A percentile compares a stretch with the other conserved stretches of the same genome.
phyloP scores from a whole-genome alignment of 805 yeast species.

The Lachancea nothofagi region DNA sequence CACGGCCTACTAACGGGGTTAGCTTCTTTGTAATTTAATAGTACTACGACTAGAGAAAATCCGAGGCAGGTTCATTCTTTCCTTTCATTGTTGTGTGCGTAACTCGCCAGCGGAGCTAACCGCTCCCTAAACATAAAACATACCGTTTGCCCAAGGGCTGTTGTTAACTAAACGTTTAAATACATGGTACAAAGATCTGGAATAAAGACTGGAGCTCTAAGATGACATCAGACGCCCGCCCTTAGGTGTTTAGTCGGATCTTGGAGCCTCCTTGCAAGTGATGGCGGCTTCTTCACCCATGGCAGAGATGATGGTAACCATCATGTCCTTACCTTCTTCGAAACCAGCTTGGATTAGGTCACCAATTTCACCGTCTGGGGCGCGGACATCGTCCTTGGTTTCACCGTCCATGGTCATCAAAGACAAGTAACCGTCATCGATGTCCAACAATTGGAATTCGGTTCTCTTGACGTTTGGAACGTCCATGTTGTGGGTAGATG shows the following conservation, averaged over 20 bases:
- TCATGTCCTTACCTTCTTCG: slow-evolving; percentile 96
- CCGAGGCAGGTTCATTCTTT: too few relatives aligned
- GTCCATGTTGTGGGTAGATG: slow-evolving; percentile 99
- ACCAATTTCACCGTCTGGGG: slow-evolving; percentile 98
- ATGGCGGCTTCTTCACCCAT: slow-evolving; percentile 99
- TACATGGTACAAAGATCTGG: slow-evolving; percentile 12
- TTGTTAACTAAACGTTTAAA: slow-evolving; percentile 10
- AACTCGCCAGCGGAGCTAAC: too few relatives aligned
- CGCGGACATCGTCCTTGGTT: slow-evolving; percentile 98
- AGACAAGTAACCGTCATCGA: slow-evolving; percentile 96
- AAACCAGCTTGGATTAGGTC: slow-evolving; percentile 85
- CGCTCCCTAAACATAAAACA: too few relatives aligned
- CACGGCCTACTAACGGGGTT: too few relatives aligned
- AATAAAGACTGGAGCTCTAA: slow-evolving; percentile 9
- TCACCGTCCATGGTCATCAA: slow-evolving; percentile 97
- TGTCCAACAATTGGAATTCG: slow-evolving; percentile 95
- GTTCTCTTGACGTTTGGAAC: slow-evolving; percentile 96
- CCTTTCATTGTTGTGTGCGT: too few relatives aligned
- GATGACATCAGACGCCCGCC: slow-evolving; percentile 1
- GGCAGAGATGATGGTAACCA: slow-evolving; percentile 94
- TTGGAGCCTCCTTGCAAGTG: slow-evolving; percentile 98
- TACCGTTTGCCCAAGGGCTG: slow-evolving; percentile 8
- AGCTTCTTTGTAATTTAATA: too few relatives aligned
- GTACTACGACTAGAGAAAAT: too few relatives aligned
- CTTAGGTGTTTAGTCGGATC: slow-evolving; percentile 33